These are phyloP conservation scores for Gypsophila paniculata DNA, from an alignment of 179 eudicot genomes.

Conservation along the genomic window DNA sequence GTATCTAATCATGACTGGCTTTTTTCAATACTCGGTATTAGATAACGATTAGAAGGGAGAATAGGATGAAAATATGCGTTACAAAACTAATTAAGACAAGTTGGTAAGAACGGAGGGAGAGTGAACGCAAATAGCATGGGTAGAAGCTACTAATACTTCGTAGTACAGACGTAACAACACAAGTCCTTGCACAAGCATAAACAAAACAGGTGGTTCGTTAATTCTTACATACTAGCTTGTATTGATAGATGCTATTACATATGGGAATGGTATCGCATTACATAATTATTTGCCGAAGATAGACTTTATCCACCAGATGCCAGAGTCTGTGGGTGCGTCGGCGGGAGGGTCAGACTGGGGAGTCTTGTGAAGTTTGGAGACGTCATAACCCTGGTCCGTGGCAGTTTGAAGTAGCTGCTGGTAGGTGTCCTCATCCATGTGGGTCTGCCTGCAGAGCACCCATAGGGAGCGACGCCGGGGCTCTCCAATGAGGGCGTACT, in stretches of 20 bases:
- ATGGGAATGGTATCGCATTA: neutral
- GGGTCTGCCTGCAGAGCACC: slow-evolving; percentile 63
- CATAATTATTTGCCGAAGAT: neutral
- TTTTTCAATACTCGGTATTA: too few species aligned
- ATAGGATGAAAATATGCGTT: too few species aligned
- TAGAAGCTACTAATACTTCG: too few species aligned
- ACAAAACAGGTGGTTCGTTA: too few species aligned
- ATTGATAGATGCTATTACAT: neutral
- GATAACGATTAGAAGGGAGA: too few species aligned
- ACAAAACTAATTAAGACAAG: too few species aligned
- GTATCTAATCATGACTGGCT: too few species aligned
- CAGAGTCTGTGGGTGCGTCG: neutral
- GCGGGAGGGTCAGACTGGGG: slow-evolving; percentile 68
- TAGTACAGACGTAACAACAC: too few species aligned
- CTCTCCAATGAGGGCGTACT: slow-evolving; percentile 71
- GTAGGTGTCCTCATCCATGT: slow-evolving; percentile 62
- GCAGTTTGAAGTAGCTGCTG: slow-evolving; percentile 60
- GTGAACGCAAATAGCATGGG: too few species aligned
- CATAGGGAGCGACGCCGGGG: slow-evolving; percentile 66
- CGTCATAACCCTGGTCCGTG: slow-evolving; percentile 66
- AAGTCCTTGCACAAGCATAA: too few species aligned
- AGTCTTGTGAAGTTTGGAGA: slow-evolving; percentile 80
- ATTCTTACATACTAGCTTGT: too few species aligned
- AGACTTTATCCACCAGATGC: neutral
- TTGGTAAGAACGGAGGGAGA: too few species aligned